phyloP scores from a whole-genome alignment of 306 rosid species.

The Datisca glomerata region DNA sequence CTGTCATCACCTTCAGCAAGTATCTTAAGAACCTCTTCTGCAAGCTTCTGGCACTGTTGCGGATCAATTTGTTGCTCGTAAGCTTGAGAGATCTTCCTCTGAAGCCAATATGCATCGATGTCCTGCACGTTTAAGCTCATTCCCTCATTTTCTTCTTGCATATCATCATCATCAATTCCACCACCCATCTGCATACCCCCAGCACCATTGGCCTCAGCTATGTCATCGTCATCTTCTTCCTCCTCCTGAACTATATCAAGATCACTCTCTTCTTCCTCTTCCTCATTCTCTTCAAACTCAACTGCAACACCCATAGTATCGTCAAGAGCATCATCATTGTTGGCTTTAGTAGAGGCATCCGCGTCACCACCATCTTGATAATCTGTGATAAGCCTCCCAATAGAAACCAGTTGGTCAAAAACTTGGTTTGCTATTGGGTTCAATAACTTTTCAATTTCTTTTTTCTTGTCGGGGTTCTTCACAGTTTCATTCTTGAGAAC shows the following conservation, averaged over 20 bases:
- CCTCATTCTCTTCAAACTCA: conserved; percentile 92
- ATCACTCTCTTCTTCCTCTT: conserved; percentile 90
- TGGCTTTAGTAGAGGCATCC: conserved; percentile 27
- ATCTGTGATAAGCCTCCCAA: conserved; percentile 75
- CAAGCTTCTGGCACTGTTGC: conserved; percentile 79
- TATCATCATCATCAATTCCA: conserved; percentile 82
- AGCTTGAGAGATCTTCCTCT: conserved; percentile 88
- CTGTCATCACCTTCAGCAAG: conserved; percentile 77
- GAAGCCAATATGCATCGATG: conserved; percentile 97
- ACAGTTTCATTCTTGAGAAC: conserved; percentile 53
- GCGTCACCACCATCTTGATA: conserved; percentile 61
- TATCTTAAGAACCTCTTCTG: conserved; percentile 71
- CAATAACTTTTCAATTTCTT: conserved; percentile 76
- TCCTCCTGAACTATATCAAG: conserved; percentile 90
- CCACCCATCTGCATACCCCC: conserved; percentile 93
- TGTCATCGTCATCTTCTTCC: conserved; percentile 75
- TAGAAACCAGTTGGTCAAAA: conserved; percentile 62
- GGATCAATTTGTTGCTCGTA: conserved; percentile 85
- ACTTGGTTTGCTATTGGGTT: conserved; percentile 34
- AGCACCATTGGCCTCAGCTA: conserved; percentile 37
- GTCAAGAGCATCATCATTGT: conserved; percentile 65
- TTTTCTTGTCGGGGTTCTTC: conserved; percentile 68
- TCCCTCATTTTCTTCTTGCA: conserved; percentile 73
- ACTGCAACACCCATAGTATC: conserved; percentile 92
- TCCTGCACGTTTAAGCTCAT: conserved; percentile 84